These are phyloP conservation scores for Dillenia turbinata DNA, from an alignment of 164 flowering plant genomes.

Conservation along the genomic window DNA sequence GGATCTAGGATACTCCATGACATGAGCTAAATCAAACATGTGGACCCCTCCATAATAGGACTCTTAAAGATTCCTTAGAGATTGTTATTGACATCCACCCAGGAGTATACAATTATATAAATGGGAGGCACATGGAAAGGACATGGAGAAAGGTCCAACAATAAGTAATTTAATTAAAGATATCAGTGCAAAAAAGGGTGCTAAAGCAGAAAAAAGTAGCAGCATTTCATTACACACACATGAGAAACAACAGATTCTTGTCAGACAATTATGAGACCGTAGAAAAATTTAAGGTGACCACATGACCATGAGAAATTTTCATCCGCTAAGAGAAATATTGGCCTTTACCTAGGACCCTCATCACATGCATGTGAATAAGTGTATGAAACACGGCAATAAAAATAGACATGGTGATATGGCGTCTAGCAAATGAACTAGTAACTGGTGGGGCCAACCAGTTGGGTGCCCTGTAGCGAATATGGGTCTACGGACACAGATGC, in stretches of 20 bases:
- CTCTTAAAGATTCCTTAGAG: too few species aligned
- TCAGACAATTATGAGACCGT: constrained; percentile 1
- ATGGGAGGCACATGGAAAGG: neutral
- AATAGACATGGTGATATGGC: neutral
- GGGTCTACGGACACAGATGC: constrained; percentile 11
- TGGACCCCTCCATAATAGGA: too few species aligned
- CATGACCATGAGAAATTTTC: too few species aligned
- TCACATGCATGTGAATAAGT: too few species aligned
- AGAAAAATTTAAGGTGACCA: neutral
- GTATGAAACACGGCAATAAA: too few species aligned
- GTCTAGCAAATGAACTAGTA: neutral
- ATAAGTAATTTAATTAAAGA: neutral
- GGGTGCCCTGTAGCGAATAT: neutral
- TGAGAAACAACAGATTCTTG: neutral
- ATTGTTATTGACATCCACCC: too few species aligned
- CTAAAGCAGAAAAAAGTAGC: neutral
- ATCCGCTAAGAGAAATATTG: too few species aligned
- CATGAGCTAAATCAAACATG: too few species aligned
- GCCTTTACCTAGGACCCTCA: too few species aligned
- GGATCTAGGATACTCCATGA: too few species aligned
- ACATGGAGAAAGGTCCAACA: neutral
- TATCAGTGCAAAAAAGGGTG: neutral
- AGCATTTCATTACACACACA: constrained; percentile 1
- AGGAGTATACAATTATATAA: too few species aligned
- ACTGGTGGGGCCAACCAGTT: constrained; percentile 10